phyloP scores from a whole-genome alignment of 2,329 filamentous ascomycete genomes.

The Fusarium longipes region DNA sequence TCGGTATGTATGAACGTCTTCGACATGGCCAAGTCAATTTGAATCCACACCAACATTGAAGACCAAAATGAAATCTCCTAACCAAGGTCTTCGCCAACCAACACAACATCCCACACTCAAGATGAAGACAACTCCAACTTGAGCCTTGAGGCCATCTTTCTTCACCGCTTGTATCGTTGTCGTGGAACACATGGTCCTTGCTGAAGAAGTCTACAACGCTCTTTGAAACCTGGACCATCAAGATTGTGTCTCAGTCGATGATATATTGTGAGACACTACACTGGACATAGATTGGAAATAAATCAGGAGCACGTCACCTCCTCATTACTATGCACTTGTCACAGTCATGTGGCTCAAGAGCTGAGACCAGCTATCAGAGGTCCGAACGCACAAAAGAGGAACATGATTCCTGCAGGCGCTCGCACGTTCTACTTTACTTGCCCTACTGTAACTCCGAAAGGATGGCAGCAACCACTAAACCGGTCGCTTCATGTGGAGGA shows the following conservation, averaged over 20 bases:
- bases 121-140: not conserved
- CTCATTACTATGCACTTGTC: not conserved
- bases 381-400: not conserved
- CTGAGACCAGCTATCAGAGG: not conserved
- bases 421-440: not conserved
- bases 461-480: not conserved
- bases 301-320: not conserved
- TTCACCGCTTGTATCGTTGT: not conserved
- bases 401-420: not conserved
- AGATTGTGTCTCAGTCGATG: not conserved
- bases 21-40: too few species aligned
- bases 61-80: not conserved
- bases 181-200: not conserved
- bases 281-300: conserved; percentile 3
- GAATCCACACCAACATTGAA: not conserved
- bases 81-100: not conserved
- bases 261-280: not conserved
- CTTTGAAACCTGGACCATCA: not conserved
- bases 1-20: too few species aligned
- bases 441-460: not conserved
- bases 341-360: not conserved
- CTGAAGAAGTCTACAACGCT: not conserved
- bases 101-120: not conserved
- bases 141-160: not conserved
- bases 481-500: not conserved